Evolutionary conservation across 228 moss, liverwort and hornwort genomes (phyloP).

Genomic region (Sphagnum fallax): DNA sequence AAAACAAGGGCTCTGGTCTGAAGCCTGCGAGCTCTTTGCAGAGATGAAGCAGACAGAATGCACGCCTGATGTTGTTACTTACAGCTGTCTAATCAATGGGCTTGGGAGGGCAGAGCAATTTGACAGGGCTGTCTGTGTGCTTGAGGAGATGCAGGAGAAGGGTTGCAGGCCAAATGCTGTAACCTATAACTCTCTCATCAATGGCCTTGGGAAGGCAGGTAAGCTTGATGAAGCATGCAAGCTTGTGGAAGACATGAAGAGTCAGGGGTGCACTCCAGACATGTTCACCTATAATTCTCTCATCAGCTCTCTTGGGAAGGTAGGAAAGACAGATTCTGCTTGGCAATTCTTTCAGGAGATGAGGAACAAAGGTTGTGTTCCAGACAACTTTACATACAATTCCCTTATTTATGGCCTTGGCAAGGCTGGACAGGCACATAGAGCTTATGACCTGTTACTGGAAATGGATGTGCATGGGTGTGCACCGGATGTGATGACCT

Average conservation of each 20-base stretch:
- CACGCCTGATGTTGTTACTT: conserved; percentile 30
- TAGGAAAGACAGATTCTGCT: conserved; percentile 13
- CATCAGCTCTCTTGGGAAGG: conserved; percentile 23
- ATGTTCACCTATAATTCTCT: conserved; percentile 36
- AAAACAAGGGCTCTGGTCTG: conserved; percentile 18
- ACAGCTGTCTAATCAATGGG: conserved; percentile 26
- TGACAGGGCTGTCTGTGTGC: conserved; percentile 18
- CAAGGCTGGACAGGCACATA: conserved; percentile 19
- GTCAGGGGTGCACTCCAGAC: conserved; percentile 23
- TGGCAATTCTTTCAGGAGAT: conserved; percentile 21
- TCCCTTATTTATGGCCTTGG: conserved; percentile 28
- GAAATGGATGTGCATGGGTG: conserved; percentile 32
- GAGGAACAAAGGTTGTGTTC: conserved; percentile 15
- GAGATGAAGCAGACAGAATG: conserved; percentile 22
- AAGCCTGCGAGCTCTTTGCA: conserved; percentile 15
- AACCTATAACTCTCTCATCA: conserved; percentile 27
- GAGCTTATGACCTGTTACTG: conserved; percentile 24
- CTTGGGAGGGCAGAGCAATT: conserved; percentile 21
- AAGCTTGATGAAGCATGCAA: conserved; percentile 23
- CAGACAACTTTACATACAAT: conserved; percentile 31
- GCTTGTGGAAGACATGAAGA: conserved; percentile 23
- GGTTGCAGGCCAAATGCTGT: conserved; percentile 25
- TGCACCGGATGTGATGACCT: conserved; percentile 29
- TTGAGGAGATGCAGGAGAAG: conserved; percentile 20
- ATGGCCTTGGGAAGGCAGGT: conserved; percentile 25